phyloP scores from a whole-genome alignment of 768 basidiomycete genomes.

The Hericium coralloides region DNA sequence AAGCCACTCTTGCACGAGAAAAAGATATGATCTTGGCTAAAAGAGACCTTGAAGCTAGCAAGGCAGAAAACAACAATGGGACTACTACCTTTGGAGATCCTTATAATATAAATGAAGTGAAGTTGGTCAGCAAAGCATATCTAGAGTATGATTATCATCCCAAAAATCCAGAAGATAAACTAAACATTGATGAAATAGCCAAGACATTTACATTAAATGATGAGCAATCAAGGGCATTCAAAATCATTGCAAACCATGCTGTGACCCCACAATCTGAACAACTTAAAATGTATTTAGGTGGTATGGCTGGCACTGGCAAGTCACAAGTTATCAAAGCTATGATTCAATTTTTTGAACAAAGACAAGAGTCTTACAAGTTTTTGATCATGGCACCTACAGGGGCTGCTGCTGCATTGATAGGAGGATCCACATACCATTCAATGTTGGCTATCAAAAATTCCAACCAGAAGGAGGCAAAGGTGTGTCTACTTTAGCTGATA shows the following conservation, averaged over 20 bases:
- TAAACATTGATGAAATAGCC: not conserved
- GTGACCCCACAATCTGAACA: not conserved
- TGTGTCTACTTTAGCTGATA: not conserved
- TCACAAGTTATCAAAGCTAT: constrained; percentile 15
- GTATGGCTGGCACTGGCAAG: constrained; percentile 18
- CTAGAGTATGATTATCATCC: not conserved
- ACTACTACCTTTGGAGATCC: not conserved
- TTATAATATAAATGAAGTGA: not conserved
- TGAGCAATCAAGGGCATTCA: constrained; percentile 15
- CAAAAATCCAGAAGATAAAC: not conserved
- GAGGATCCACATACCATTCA: constrained; percentile 18
- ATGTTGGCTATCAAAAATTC: constrained; percentile 3
- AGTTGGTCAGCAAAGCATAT: not conserved
- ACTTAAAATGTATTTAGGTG: constrained; percentile 7
- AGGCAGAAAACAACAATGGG: not conserved
- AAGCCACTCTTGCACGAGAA: not conserved
- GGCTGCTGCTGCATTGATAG: constrained; percentile 9
- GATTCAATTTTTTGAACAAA: constrained; percentile 5
- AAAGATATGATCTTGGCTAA: not conserved
- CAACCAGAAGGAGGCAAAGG: not conserved
- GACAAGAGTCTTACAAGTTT: constrained; percentile 5
- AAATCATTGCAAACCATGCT: constrained; percentile 14
- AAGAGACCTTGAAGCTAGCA: not conserved
- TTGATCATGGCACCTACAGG: constrained; percentile 15
- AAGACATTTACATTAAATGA: constrained; percentile 6